phyloP scores from a whole-genome alignment of 2,329 filamentous ascomycete genomes.

The Xenoacremonium recifei region DNA sequence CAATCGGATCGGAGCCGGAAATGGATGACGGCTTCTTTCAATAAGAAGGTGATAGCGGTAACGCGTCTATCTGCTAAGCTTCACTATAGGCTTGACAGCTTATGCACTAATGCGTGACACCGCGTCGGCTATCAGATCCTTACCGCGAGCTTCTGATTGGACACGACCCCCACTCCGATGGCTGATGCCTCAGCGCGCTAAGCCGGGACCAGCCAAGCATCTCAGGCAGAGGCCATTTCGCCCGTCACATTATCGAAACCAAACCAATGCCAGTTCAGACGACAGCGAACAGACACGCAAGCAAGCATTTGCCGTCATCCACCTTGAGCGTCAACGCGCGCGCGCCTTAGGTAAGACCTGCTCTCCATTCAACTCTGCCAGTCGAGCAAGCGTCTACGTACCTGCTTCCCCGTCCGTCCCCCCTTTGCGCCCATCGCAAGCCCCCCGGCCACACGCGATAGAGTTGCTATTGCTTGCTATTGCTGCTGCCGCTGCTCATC shows the following conservation, averaged over 20 bases:
- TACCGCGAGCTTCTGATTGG: constrained; percentile 25
- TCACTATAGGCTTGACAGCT: no score
- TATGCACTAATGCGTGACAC: neutral
- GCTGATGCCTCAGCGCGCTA: constrained; percentile 26
- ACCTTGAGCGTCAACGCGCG: constrained; percentile 22
- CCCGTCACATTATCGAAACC: constrained; percentile 24
- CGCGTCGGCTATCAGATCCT: constrained; percentile 2
- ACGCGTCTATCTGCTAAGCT: constrained; percentile 2
- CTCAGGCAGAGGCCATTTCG: constrained; percentile 26
- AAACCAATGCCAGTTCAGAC: constrained; percentile 32
- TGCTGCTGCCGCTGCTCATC: no score
- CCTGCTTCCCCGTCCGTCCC: constrained; percentile 9
- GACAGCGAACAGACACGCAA: constrained; percentile 22
- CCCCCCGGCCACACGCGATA: constrained; percentile 13
- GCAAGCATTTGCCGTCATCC: constrained; percentile 27
- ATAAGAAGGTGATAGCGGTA: constrained; percentile 3
- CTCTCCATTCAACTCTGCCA: constrained; percentile 19
- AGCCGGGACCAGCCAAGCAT: constrained; percentile 27
- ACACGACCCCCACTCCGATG: constrained; percentile 9
- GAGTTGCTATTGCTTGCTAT: constrained; percentile 13
- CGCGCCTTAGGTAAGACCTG: constrained; percentile 32
- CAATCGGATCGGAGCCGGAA: neutral
- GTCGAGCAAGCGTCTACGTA: constrained; percentile 21
- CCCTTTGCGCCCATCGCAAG: constrained; percentile 7
- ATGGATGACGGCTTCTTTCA: neutral